Conservation (phyloP, 2,329 filamentous ascomycete species). For the Cladosporium sp. region DNA sequence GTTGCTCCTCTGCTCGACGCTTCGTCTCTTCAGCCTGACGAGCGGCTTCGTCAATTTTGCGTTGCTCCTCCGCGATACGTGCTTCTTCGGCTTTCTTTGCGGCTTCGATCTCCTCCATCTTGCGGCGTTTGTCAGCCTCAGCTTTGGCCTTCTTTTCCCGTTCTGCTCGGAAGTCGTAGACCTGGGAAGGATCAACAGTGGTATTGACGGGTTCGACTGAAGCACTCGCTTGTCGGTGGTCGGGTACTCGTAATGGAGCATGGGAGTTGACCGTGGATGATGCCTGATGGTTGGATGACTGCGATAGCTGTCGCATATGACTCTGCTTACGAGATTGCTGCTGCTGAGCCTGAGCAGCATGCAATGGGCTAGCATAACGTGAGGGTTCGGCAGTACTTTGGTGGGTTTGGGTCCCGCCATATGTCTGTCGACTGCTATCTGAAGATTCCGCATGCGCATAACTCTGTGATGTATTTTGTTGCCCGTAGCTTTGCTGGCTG, state of each 20-base stretch:
- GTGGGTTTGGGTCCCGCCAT: background rate
- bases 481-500: background rate
- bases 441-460: background rate
- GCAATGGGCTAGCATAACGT: conserved; percentile 28
- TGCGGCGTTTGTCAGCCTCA: conserved; percentile 28
- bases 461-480: background rate
- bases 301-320: conserved; percentile 20
- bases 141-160: conserved; percentile 39
- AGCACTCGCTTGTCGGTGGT: conserved; percentile 22
- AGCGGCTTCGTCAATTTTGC: conserved; percentile 25
- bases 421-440: background rate
- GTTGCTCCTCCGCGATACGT: conserved; percentile 27
- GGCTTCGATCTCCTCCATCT: conserved; percentile 28
- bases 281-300: conserved; percentile 18
- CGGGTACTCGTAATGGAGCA: conserved; percentile 10
- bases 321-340: conserved; percentile 18
- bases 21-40: conserved; percentile 23
- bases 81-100: conserved; percentile 32
- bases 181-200: conserved; percentile 51
- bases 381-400: conserved; percentile 14
- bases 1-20: conserved; percentile 12
- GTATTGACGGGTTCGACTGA: conserved; percentile 29
- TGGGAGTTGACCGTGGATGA: conserved; percentile 24
- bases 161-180: conserved; percentile 52
- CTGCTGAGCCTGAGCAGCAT: conserved; percentile 27